Evolutionary conservation across 768 basidiomycete species (phyloP).

Genomic region (Lactifluus rugatus): DNA sequence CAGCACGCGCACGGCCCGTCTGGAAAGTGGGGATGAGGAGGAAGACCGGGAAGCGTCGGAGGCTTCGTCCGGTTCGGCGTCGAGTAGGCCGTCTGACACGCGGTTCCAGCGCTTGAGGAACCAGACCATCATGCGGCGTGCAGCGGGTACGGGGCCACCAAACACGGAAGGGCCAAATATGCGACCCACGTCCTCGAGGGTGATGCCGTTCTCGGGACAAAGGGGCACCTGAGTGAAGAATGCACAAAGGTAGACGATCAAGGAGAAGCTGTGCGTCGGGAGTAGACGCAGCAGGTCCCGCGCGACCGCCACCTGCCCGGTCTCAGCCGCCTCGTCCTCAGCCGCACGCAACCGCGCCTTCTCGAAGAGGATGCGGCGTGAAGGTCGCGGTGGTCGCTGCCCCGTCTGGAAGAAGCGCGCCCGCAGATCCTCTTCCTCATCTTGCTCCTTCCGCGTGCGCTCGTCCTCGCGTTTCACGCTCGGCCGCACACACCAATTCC

Average conservation of each 20-base stretch:
- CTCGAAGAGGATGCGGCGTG: constrained; percentile 7
- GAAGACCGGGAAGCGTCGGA: not conserved
- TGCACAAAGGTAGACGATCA: constrained; percentile 37
- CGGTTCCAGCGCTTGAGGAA: constrained; percentile 17
- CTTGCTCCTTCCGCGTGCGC: constrained; percentile 24
- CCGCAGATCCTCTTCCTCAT: constrained; percentile 28
- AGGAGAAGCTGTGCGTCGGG: constrained; percentile 31
- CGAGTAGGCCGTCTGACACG: constrained; percentile 19
- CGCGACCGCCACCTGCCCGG: constrained; percentile 30
- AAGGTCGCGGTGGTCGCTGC: constrained; percentile 15
- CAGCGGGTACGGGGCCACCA: constrained; percentile 24
- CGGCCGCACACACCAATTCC: constrained; percentile 37
- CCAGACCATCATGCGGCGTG: constrained; percentile 18
- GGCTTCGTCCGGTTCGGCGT: not conserved
- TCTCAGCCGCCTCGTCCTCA: constrained; percentile 17
- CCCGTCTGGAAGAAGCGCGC: constrained; percentile 24
- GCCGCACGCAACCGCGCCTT: not conserved
- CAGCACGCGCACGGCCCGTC: not conserved
- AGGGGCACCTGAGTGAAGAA: constrained; percentile 45
- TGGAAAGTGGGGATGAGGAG: not conserved
- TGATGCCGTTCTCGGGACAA: constrained; percentile 41
- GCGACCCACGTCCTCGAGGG: constrained; percentile 35
- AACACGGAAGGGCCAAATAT: constrained; percentile 38
- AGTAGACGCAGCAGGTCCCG: constrained; percentile 44
- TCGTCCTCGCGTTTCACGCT: constrained; percentile 30